Base-by-base conservation (phyloP, 768 basidiomycete genomes). In the Holtermannia corniformis region DNA sequence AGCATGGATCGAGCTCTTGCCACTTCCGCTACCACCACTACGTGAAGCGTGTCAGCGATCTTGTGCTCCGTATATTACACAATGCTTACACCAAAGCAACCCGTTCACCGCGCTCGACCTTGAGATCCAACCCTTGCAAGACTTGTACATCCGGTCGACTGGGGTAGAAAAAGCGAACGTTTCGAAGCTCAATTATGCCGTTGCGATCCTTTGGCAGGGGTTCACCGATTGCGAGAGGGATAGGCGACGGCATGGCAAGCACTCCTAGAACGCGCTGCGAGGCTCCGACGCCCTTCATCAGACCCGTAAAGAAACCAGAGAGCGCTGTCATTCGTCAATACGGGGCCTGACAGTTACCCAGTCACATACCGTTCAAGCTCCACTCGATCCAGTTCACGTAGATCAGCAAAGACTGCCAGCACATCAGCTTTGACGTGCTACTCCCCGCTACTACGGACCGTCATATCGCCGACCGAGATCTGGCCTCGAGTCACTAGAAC, bases 281-380 rank as follows among this genome's bases (percentile, higher is more conserved):
- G 0, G 92, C 91, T 55, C 92, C 92, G 44, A 95, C 82, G 50
- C 87, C 92, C 46, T 89, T 89, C 92, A 96, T 96, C 54, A 96
- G 83, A 43, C 89, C 91, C 14, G 87, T 80, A 60, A 72, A 74
- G 67, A 72, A 72, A 10, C 58, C 62, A 16, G 70, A 59, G 44
- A 63, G 55, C 13, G 59, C 58, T 60, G 47, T 14, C 3, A n/a
- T n/a, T n/a, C 22, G 47, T 56, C 48, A 52, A 49, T 42, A 14
- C 0, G 25, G 32, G 13, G 48, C 28, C 24, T 3, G 27, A 24
- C 20, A 13, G 19, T 11, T 5, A 20, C 19, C 45, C 19, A 19
- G 22, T 56, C 20, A 57, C 58, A 54, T 43, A 67, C 65, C 58
- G 27, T 54, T 65, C 45, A 58, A 53, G 49, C 54, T 54, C 66